Evolutionary conservation across 1,284 basidiomycete species (phyloP), one percentile per base, ranked within the genome.

Genomic region (Ceratobasidium sp.): DNA sequence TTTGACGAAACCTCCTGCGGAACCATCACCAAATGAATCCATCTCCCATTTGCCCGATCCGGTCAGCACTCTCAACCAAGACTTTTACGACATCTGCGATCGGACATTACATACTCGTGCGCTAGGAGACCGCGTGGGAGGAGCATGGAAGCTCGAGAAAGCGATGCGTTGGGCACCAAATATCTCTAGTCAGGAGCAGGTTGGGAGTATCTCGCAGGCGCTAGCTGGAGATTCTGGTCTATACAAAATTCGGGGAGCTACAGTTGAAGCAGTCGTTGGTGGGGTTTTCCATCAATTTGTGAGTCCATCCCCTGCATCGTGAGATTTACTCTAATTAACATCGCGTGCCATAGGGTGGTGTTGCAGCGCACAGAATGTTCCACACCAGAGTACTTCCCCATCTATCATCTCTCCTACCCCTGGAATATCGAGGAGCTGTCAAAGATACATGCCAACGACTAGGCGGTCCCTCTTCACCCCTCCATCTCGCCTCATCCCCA

Each of bases 241-340:
- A 76, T 91, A 91, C 80, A 94, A 93, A 80, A 88, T 94, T 31
- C 88, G 91, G 79, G 93, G 93, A 6, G 89, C 91, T 69, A 86
- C 89, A 0, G 91, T 94, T 1, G 88, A 91, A 77, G 92, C 91
- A 0, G 84, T 93, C n/a, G 81, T 93, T 44, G 93, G 93, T 31
- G 92, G 90, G 1, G 86, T 93, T 14, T 93, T 89, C 79, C 88
- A 91, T 79, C 91, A 94, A 84, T 92, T 90, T 81, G 93, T 94
- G 79, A 78, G 91, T 88, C 11, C 11, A 17, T 60, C 69, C 44
- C 41, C 19, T 24, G 31, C 54, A 6, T 19, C 19, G 7, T 64
- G 48, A 29, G 11, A 41, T 53, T 64, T 17, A 59, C n/a, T 66
- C 27, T 36, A n/a, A 29, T 24, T 29, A 54, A 48, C 29, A 29